Conservation (phyloP, 148 eudicot species). For the Nepenthes gracilis region DNA sequence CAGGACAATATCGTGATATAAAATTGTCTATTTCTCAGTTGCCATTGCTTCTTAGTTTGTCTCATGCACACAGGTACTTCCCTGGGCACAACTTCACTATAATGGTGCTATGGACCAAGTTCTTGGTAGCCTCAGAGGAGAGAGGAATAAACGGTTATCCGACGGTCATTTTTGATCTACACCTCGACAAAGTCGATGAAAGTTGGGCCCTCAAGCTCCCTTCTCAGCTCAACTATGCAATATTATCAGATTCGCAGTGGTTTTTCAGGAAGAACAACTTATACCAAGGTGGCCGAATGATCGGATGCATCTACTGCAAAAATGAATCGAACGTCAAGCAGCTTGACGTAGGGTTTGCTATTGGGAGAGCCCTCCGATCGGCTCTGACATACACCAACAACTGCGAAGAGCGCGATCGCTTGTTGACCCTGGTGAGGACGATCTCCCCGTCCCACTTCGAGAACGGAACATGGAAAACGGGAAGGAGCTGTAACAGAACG, state of each 20-base stretch:
- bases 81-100: constrained; percentile 30
- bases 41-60: no score
- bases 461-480: constrained; percentile 50
- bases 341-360: constrained; percentile 11
- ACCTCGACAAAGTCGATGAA: constrained; percentile 30
- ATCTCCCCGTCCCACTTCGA: constrained; percentile 72
- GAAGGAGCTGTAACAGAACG: constrained; percentile 54
- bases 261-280: constrained; percentile 23
- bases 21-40: no score
- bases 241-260: constrained; percentile 36
- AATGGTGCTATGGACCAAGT: constrained; percentile 30
- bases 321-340: constrained; percentile 15
- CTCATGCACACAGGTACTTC: constrained; percentile 29
- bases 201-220: constrained; percentile 38
- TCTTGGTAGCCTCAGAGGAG: constrained; percentile 26
- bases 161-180: constrained; percentile 18
- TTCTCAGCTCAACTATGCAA: constrained; percentile 14
- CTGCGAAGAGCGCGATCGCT: constrained; percentile 22
- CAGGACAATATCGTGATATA: no score
- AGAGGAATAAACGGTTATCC: constrained; percentile 18
- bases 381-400: constrained; percentile 25
- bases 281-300: constrained; percentile 15
- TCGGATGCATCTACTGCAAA: constrained; percentile 24
- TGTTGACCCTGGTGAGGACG: constrained; percentile 41
- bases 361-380: constrained; percentile 21